A percentile compares a stretch with the other conserved stretches of the same genome.
phyloP scores from a whole-genome alignment of 805 yeast species.

The Sugiyamaella americana region DNA sequence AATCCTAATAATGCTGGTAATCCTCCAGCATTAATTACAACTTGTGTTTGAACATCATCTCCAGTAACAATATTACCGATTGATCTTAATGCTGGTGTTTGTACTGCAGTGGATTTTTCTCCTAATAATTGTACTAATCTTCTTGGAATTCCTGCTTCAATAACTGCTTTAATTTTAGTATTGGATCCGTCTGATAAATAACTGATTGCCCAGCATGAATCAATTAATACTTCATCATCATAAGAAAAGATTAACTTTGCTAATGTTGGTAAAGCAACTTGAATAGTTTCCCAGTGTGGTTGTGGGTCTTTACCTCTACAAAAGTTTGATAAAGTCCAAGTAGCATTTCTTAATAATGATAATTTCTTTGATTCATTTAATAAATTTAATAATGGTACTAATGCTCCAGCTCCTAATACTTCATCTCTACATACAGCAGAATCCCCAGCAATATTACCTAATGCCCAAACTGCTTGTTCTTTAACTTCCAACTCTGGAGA shows the following conservation, averaged over 20 bases:
- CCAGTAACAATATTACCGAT: constrained; percentile 98
- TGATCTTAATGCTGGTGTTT: constrained; percentile 95
- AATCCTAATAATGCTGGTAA: constrained; percentile 77
- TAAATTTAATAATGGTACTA: constrained; percentile 77
- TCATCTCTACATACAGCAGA: constrained; percentile 84
- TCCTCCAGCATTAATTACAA: constrained; percentile 88
- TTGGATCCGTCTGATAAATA: constrained; percentile 89
- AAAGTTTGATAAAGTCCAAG: constrained; percentile 95
- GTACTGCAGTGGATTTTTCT: constrained; percentile 79
- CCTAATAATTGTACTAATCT: constrained; percentile 86
- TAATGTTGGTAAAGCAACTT: constrained; percentile 82
- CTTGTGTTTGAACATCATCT: constrained; percentile 91
- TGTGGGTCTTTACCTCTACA: constrained; percentile 96
- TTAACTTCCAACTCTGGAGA: constrained; percentile 85
- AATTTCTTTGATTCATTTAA: constrained; percentile 73
- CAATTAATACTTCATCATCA: constrained; percentile 90
- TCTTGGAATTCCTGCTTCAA: constrained; percentile 92
- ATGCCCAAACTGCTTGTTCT: constrained; percentile 99
- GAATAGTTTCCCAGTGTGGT: constrained; percentile 89
- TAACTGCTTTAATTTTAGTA: constrained; percentile 92
- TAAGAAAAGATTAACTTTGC: constrained; percentile 85
- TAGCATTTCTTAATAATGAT: constrained; percentile 89
- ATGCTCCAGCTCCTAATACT: constrained; percentile 78
- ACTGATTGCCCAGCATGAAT: constrained; percentile 98
- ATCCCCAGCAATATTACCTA: constrained; percentile 99